A percentile compares a stretch with the other conserved stretches of the same genome.
Evolutionary conservation across 108 stramenopile genomes (phyloP).

Genomic region (Discostella stelligeroides): DNA sequence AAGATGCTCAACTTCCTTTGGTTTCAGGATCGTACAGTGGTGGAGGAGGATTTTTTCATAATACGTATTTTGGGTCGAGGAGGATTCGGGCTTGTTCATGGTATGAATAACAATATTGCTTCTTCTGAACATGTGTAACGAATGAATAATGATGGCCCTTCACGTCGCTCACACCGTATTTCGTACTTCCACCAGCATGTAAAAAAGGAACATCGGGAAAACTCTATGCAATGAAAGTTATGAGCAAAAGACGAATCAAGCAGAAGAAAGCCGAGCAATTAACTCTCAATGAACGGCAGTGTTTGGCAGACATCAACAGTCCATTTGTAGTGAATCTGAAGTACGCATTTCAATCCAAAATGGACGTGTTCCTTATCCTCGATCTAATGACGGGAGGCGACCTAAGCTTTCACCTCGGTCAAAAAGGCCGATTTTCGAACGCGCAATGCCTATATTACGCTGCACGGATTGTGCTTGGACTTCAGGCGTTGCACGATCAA

Average conservation of each 20-base stretch:
- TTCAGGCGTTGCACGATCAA: slow-evolving; percentile 88
- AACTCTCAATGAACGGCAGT: slow-evolving; percentile 88
- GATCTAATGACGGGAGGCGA: slow-evolving; percentile 98
- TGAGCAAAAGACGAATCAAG: slow-evolving; percentile 96
- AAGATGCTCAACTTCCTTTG: slow-evolving; percentile 75
- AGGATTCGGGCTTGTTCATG: slow-evolving; percentile 93
- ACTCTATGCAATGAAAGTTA: slow-evolving; percentile 97
- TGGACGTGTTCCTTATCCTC: slow-evolving; percentile 91
- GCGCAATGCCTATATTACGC: slow-evolving; percentile 87
- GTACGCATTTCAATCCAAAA: slow-evolving; percentile 91
- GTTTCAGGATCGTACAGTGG: slow-evolving; percentile 74
- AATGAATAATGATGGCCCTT: too few relatives aligned
- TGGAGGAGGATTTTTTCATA: slow-evolving; percentile 90
- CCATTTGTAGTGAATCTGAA: slow-evolving; percentile 96
- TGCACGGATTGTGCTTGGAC: slow-evolving; percentile 90
- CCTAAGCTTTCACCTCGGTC: slow-evolving; percentile 81
- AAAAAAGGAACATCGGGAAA: slow-evolving; percentile 95
- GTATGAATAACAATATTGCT: slow-evolving; percentile 48
- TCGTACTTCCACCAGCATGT: slow-evolving; percentile 79
- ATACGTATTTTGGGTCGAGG: slow-evolving; percentile 94
- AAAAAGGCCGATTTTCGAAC: slow-evolving; percentile 74
- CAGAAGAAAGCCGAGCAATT: slow-evolving; percentile 88
- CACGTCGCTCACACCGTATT: too few relatives aligned
- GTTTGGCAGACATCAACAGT: slow-evolving; percentile 81
- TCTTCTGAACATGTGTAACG: too few relatives aligned